Base-by-base conservation (phyloP, 2,329 filamentous ascomycete genomes). In the Colletotrichum tropicale region DNA sequence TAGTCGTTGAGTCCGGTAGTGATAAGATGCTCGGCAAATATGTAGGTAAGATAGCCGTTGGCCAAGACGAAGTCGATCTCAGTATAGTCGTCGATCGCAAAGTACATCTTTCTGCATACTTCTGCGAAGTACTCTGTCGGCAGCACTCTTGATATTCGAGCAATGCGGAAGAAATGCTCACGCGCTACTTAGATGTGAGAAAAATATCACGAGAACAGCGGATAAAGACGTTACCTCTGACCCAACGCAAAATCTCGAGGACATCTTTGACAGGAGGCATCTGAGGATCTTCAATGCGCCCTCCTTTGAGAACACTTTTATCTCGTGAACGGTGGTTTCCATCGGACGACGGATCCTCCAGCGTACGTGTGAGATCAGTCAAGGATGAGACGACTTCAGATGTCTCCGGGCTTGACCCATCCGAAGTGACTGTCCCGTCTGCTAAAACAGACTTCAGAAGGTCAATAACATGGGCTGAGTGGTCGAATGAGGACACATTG, bases 81-180 rank as follows among this genome's bases (percentile, higher is more conserved):
- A 0, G 74, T 80, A 67, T 85, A 81, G 7, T 81, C 80, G 9
- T 84, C 80, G 6, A 84, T 70, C 1, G 82, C 81, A 62, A 86
- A 86, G 70, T 84, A 86, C 9, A 86, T 79, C 72, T 82, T 83
- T 30, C 78, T 80, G 56, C 83, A 84, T 12, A 82, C 79, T 4
- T 83, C 79, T 4, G 80, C 77, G 32, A 84, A 85, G 1, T 58
- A 79, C 1, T 81, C 69, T 0, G 84, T 76, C 1, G 85, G 82
- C 16, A 85, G 80, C 6, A 86, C 78, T 6, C 79, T 79, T 18
- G 79, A 82, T 16, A 86, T 77, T 79, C 83, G 83, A 1, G 48
- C n/a, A 1, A 85, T 78, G 55, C 80, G 79, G 8, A 76, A 69
- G 65, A 81, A 79, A 2, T 26, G 21, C 16, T 78, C 73, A 38